These are phyloP conservation scores for Raffaelea arxii DNA, from an alignment of 2,329 filamentous ascomycete species.

Conservation along the genomic window DNA sequence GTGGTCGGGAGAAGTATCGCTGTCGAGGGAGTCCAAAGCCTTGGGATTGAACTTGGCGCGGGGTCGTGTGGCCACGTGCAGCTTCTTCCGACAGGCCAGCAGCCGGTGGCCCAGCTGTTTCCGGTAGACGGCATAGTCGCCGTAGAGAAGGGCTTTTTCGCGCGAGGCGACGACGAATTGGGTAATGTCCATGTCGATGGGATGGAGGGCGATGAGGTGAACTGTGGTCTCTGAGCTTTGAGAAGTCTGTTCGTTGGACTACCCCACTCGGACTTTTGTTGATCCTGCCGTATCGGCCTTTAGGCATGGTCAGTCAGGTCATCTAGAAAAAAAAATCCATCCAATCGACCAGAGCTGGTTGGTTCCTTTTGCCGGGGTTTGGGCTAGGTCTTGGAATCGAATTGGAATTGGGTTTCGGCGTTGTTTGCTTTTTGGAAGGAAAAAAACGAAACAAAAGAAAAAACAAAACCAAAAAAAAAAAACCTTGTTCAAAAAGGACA, in stretches of 20 bases:
- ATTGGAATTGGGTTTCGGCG: too few species aligned
- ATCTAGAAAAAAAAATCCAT: too few species aligned
- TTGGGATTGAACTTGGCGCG: conserved; percentile 68
- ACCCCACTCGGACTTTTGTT: too few species aligned
- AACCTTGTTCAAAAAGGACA: background rate
- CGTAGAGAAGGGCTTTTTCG: conserved; percentile 75
- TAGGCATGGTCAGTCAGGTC: too few species aligned
- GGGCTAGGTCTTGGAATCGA: too few species aligned
- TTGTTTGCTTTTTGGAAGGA: too few species aligned
- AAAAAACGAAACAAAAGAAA: background rate
- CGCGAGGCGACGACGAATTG: conserved; percentile 69
- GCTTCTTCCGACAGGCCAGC: conserved; percentile 72
- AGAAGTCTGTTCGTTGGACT: background rate
- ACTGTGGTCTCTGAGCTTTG: background rate
- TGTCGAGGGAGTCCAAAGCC: conserved; percentile 30
- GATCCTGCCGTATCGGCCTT: too few species aligned
- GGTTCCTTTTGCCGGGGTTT: too few species aligned
- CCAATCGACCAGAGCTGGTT: too few species aligned
- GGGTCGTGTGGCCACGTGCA: conserved; percentile 74
- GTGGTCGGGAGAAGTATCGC: conserved; percentile 53
- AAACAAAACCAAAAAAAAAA: background rate
- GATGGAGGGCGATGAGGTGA: too few species aligned
- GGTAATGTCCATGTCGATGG: conserved; percentile 72
- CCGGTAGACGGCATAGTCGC: conserved; percentile 82
- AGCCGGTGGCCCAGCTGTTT: conserved; percentile 70